Conservation (phyloP, 163 green algal species). For the Chlorella variabilis region DNA sequence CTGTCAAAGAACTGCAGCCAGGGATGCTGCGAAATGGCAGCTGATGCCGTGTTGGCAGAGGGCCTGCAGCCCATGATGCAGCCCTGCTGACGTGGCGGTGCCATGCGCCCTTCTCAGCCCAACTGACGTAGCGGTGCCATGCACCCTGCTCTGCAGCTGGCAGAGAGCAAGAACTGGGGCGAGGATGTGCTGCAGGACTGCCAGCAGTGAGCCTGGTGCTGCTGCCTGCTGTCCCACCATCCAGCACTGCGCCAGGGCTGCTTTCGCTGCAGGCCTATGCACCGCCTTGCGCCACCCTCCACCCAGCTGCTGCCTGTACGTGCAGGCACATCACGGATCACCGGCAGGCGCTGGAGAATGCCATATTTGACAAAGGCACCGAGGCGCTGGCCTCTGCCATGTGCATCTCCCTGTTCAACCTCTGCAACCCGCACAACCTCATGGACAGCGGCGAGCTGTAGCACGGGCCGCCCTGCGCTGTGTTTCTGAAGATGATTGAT, state of each 20-base stretch:
- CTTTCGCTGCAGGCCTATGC: no score
- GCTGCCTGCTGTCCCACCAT: not conserved
- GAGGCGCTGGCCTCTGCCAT: not conserved
- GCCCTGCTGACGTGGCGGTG: no score
- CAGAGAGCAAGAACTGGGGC: not conserved
- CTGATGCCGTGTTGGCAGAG: not conserved
- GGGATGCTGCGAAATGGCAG: no score
- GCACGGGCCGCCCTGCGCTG: no score
- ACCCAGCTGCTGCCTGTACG: no score
- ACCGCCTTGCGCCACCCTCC: no score
- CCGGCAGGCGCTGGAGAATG: conserved; percentile 1
- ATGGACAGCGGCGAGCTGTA: conserved; percentile 28
- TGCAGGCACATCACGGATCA: conserved; percentile 17
- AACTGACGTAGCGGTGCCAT: no score
- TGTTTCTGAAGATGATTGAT: no score
- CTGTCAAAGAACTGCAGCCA: no score
- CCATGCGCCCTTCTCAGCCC: no score
- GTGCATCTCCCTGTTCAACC: conserved; percentile 5
- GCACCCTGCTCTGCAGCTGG: conserved; percentile 17
- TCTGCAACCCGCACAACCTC: conserved; percentile 16
- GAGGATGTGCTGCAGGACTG: not conserved
- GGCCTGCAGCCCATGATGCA: no score
- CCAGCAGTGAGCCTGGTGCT: not conserved
- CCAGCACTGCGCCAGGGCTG: not conserved
- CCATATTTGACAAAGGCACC: conserved; percentile 20